Evolutionary conservation across 345 rosid species (phyloP), one percentile per base, ranked within the genome.

Genomic region (Aegle marmelos): DNA sequence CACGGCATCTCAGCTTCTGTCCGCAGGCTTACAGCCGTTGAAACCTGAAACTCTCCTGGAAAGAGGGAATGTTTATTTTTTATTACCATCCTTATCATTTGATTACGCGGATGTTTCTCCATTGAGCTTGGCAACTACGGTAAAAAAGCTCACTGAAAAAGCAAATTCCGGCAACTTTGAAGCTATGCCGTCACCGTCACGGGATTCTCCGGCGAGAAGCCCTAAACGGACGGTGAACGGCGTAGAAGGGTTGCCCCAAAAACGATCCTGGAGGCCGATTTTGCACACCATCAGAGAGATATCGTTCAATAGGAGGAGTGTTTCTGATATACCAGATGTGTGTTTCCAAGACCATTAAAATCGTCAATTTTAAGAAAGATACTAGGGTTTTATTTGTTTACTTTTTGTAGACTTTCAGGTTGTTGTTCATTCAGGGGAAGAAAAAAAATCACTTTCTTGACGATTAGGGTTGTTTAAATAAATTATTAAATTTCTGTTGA

Each of bases 221-320:
- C 19, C 27, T 65, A 37, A 0, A 13, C 24, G 41, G 10, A 58
- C 73, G 75, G 19, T 27, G 22, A 5, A 53, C 57, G 57, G 5
- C 7, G 57, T 16, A 53, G 70, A 56, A 54, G 60, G 78, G 21
- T 53, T 73, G 6, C 2, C 3, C 1, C 33, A 72, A 10, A 72
- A 60, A 64, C 69, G 31, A 65, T 34, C 45, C 0, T 89, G 90
- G 90, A 86, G 76, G 60, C 92, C 92, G 5, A 71, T 79, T 66
- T 78, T 89, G 81, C 88, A 84, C n/a, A 80, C 89, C 41, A 89
- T 89, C 37, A 77, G 60, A 59, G 92, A 89, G 79, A 78, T 48
- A 41, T 89, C 90, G 0, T 83, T 89, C 31, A 53, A 53, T 53
- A 85, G 36, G 75, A 82, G 82, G 58, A 87, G 84, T 33, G 89